These are phyloP conservation scores for Carex kokanica DNA, from an alignment of 176 grass and related monocot species.

Conservation along the genomic window DNA sequence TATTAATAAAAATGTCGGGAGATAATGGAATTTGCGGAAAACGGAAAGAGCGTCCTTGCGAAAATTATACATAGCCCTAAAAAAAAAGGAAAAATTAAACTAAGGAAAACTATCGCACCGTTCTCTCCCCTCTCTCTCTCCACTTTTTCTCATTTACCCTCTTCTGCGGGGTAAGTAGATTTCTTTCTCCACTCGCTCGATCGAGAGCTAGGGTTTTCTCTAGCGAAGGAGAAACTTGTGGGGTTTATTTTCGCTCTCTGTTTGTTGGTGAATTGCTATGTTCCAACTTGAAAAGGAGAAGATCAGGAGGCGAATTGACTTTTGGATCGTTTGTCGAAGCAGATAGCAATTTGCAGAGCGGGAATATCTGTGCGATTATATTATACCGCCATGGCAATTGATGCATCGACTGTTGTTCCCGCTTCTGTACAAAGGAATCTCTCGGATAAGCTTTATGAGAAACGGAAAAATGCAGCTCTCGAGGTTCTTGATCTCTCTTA, in stretches of 20 bases:
- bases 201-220: constrained; percentile 22
- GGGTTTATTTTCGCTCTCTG: neutral
- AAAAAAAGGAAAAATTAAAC: neutral
- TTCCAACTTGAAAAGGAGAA: constrained; percentile 25
- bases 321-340: constrained; percentile 46
- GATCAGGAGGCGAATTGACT: constrained; percentile 35
- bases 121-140: neutral
- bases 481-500: constrained; percentile 58
- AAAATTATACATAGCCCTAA: neutral
- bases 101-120: neutral
- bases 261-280: constrained; percentile 2
- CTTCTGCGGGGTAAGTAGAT: neutral
- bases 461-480: constrained; percentile 97
- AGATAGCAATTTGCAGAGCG: constrained; percentile 24
- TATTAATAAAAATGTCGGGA: neutral
- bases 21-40: constrained; percentile 3
- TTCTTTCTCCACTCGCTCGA: neutral
- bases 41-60: neutral
- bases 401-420: constrained; percentile 74
- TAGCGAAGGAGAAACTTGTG: neutral
- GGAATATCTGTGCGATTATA: constrained; percentile 29
- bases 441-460: constrained; percentile 97
- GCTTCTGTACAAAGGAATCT: constrained; percentile 83
- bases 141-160: constrained; percentile 16
- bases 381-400: constrained; percentile 42